These are phyloP conservation scores for Suillus subalutaceus DNA, from an alignment of 768 basidiomycete species.

Conservation along the genomic window DNA sequence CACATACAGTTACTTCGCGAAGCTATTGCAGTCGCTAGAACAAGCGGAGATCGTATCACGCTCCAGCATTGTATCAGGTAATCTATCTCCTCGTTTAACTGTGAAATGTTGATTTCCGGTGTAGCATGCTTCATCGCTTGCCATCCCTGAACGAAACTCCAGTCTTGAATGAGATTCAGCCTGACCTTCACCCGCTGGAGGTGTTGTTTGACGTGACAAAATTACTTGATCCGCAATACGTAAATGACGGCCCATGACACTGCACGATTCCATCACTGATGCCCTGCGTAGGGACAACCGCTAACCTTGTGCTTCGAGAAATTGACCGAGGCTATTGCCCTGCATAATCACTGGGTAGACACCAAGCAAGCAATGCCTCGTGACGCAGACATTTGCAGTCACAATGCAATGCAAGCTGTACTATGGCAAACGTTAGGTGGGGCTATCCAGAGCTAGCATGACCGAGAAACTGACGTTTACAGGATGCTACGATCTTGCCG, in stretches of 20 bases:
- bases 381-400: slow-evolving; percentile 68
- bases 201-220: slow-evolving; percentile 78
- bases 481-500: slow-evolving; percentile 72
- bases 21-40: slow-evolving; percentile 78
- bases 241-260: slow-evolving; percentile 38
- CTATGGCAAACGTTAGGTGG: slow-evolving; percentile 74
- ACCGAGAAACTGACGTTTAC: slow-evolving; percentile 3
- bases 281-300: slow-evolving; percentile 61
- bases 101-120: slow-evolving; percentile 9
- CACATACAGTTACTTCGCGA: slow-evolving; percentile 64
- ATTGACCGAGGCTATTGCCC: slow-evolving; percentile 63
- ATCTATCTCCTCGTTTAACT: slow-evolving; percentile 4
- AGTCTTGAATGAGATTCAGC: slow-evolving; percentile 71
- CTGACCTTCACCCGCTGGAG: slow-evolving; percentile 75
- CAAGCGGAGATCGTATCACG: slow-evolving; percentile 68
- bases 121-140: slow-evolving; percentile 73
- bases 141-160: slow-evolving; percentile 55
- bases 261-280: slow-evolving; percentile 3
- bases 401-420: slow-evolving; percentile 73
- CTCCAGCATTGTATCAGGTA: slow-evolving; percentile 81
- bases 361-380: slow-evolving; percentile 48
- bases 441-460: slow-evolving; percentile 12
- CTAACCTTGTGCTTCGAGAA: slow-evolving; percentile 69
- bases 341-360: slow-evolving; percentile 76
- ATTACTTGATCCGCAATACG: slow-evolving; percentile 62